Percentiles rank a stretch among this genome's conserved stretches.
Evolutionary conservation across 495 filamentous ascomycete genomes (phyloP).

Genomic region (Neurospora sp.): DNA sequence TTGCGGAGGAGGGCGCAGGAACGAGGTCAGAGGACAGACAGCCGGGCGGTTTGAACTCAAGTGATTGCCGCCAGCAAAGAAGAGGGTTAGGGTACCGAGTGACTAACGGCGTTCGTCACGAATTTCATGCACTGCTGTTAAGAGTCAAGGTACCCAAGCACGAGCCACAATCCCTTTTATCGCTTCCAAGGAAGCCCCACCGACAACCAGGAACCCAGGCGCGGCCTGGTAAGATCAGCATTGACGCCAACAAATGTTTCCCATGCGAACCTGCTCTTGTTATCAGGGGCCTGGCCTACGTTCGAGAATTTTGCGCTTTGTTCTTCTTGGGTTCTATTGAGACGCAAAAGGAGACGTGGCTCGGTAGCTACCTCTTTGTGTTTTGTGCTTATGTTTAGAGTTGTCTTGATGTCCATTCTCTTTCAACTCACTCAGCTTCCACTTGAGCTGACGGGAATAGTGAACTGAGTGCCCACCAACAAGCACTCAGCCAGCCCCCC

Average conservation of each 20-base stretch:
- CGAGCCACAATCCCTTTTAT: not conserved
- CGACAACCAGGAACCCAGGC: not conserved
- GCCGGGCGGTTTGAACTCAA: conserved; percentile 6
- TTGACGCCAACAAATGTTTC: not conserved
- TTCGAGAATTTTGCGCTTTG: not conserved
- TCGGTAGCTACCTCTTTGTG: not conserved
- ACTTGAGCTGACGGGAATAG: not conserved
- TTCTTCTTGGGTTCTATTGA: not conserved
- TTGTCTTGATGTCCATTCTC: not conserved
- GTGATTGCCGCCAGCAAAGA: conserved; percentile 6
- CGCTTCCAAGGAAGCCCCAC: not conserved
- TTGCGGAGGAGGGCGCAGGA: conserved; percentile 21
- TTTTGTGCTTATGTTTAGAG: not conserved
- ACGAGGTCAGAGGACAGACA: conserved; percentile 15
- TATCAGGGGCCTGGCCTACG: not conserved
- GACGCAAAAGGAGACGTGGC: not conserved
- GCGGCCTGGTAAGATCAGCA: not conserved
- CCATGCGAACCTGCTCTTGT: not conserved
- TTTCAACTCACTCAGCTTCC: not conserved
- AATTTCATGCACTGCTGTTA: not conserved
- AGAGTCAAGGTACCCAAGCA: not conserved
- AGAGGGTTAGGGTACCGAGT: not conserved
- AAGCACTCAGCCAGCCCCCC: not conserved
- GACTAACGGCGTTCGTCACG: not conserved
- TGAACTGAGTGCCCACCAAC: not conserved